A percentile compares a stretch with the other conserved stretches of the same genome.
phyloP scores from a whole-genome alignment of 441 rosid species.

The Pelargonium australe region DNA sequence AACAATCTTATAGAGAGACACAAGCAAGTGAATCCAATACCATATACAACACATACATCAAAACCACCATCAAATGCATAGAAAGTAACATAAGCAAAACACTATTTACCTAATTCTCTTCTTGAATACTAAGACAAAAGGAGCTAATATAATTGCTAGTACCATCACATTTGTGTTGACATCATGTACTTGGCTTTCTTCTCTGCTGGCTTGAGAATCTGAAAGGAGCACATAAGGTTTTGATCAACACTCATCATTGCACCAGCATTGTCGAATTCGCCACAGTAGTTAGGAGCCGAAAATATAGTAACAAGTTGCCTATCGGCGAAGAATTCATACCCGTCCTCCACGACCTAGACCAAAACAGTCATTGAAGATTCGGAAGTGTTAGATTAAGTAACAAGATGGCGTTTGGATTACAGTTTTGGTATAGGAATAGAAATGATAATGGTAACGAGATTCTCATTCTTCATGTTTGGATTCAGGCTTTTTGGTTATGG shows the following conservation, averaged over 20 bases:
- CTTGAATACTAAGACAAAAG: background rate
- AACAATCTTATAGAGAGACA: too few relatives aligned
- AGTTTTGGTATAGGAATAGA: too few relatives aligned
- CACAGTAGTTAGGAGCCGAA: conserved; percentile 89
- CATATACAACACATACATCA: too few relatives aligned
- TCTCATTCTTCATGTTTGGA: too few relatives aligned
- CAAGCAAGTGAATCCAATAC: too few relatives aligned
- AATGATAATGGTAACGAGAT: too few relatives aligned
- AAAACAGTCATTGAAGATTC: conserved; percentile 12
- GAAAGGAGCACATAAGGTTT: conserved; percentile 78
- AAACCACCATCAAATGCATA: too few relatives aligned
- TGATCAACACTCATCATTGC: conserved; percentile 88
- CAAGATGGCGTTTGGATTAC: too few relatives aligned
- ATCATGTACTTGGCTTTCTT: conserved; percentile 60
- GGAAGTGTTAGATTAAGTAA: background rate
- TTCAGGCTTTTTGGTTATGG: too few relatives aligned
- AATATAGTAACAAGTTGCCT: conserved; percentile 83
- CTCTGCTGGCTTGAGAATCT: conserved; percentile 83
- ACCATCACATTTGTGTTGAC: conserved; percentile 52
- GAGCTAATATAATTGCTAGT: conserved; percentile 10
- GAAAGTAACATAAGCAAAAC: too few relatives aligned
- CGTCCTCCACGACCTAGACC: conserved; percentile 89
- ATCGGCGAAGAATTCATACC: conserved; percentile 87
- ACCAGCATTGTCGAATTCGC: conserved; percentile 93
- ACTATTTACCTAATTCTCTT: too few relatives aligned